phyloP scores from a whole-genome alignment of 257 asterid genomes.

The Nicotiana otophora region DNA sequence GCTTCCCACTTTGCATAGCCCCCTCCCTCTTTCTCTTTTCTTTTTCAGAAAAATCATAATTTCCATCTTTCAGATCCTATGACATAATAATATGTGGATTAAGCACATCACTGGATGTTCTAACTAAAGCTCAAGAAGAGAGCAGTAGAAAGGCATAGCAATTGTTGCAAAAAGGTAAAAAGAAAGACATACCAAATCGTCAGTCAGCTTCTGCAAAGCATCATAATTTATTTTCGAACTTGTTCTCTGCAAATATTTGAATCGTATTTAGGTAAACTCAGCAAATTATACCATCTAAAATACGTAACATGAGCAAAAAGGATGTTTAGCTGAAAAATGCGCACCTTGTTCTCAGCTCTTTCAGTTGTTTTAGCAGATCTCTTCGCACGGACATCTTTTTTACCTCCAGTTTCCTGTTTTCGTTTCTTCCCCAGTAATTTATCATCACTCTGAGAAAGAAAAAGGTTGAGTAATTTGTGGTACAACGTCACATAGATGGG shows the following conservation, averaged over 20 bases:
- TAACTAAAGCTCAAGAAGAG: not conserved
- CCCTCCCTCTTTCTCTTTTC: not conserved
- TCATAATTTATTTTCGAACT: constrained; percentile 50
- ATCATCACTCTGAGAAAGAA: constrained; percentile 3
- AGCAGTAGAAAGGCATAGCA: constrained; percentile 1
- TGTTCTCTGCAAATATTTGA: constrained; percentile 29
- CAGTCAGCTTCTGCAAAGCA: constrained; percentile 31
- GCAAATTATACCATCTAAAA: constrained; percentile 8
- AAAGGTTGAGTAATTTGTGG: not conserved
- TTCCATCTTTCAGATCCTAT: not conserved
- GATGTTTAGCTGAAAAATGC: not conserved
- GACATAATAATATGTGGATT: not conserved
- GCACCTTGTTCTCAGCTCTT: constrained; percentile 29
- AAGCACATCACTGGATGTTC: not conserved
- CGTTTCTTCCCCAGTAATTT: constrained; percentile 41
- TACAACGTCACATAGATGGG: not conserved
- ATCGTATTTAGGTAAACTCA: not conserved
- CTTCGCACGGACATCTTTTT: constrained; percentile 20
- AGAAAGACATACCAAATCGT: constrained; percentile 33
- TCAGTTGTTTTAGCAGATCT: constrained; percentile 31
- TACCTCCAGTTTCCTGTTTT: constrained; percentile 27
- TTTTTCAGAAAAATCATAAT: too few species aligned
- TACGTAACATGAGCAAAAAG: not conserved
- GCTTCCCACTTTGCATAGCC: not conserved
- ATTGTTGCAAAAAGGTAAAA: too few species aligned